Percentiles rank a stretch among this genome's conserved stretches.
Evolutionary conservation across 768 basidiomycete genomes (phyloP).

Genomic region (Austroboletus eburneus): DNA sequence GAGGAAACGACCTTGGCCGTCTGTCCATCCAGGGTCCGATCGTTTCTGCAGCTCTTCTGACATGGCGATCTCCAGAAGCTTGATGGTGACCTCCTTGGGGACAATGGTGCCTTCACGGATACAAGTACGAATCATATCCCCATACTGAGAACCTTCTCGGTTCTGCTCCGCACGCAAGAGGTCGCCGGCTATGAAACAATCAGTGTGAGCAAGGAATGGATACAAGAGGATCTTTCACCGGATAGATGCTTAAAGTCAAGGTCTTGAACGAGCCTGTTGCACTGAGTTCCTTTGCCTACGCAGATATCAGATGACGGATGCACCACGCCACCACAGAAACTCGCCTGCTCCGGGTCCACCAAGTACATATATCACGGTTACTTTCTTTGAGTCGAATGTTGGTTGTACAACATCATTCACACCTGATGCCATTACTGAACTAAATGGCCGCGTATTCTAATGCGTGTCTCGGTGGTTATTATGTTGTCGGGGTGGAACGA

Average conservation of each 20-base stretch:
- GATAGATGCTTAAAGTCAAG: slow-evolving; percentile 92
- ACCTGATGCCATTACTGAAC: slow-evolving; percentile 13
- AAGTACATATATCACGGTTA: slow-evolving; percentile 90
- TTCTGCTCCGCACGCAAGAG: slow-evolving; percentile 92
- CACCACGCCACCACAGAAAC: slow-evolving; percentile 1
- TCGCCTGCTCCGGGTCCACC: slow-evolving; percentile 95
- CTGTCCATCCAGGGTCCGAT: slow-evolving; percentile 55
- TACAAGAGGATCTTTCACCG: slow-evolving; percentile 44
- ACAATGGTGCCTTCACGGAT: slow-evolving; percentile 93
- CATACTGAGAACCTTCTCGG: slow-evolving; percentile 78
- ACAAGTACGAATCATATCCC: slow-evolving; percentile 78
- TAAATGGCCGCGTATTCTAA: slow-evolving; percentile 6
- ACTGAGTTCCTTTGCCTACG: slow-evolving; percentile 95
- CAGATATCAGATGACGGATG: slow-evolving; percentile 7
- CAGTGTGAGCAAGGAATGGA: slow-evolving; percentile 6
- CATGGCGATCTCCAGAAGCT: slow-evolving; percentile 94
- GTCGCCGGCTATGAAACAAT: slow-evolving; percentile 73
- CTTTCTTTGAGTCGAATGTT: slow-evolving; percentile 62
- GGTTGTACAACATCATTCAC: slow-evolving; percentile 9
- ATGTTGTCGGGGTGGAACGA: slow-evolving; percentile 54
- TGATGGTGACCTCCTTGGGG: slow-evolving; percentile 95
- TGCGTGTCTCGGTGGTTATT: slow-evolving; percentile 18
- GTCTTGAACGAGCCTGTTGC: slow-evolving; percentile 73
- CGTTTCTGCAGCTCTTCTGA: slow-evolving; percentile 46
- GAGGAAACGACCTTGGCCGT: slow-evolving; percentile 80